These are phyloP conservation scores for Phytopythium delawarense DNA, from an alignment of 352 stramenopile species.

Conservation along the genomic window DNA sequence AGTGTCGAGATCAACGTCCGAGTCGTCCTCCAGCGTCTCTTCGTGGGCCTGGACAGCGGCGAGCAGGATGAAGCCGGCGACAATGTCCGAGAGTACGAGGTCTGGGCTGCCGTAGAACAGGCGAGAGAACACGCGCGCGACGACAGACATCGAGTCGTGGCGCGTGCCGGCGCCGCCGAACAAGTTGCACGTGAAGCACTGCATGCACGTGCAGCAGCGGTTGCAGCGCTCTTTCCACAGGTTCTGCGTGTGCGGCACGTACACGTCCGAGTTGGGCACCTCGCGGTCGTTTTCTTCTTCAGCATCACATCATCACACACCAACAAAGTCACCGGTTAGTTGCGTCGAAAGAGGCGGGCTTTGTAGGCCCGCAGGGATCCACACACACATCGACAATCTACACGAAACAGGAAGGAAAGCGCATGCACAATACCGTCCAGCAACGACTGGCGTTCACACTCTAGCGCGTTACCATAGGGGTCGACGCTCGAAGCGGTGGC, in stretches of 20 bases:
- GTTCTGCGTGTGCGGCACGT: conserved; percentile 68
- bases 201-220: conserved; percentile 71
- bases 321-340: not conserved
- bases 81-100: conserved; percentile 86
- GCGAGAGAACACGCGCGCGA: conserved; percentile 78
- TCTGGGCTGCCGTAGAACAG: conserved; percentile 86
- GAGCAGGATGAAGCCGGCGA: conserved; percentile 79
- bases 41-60: conserved; percentile 80
- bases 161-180: conserved; percentile 81
- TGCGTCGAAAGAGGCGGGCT: not conserved
- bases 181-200: conserved; percentile 85
- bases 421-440: conserved; percentile 54
- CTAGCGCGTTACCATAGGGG: conserved; percentile 63
- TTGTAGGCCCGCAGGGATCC: no score
- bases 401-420: conserved; percentile 12
- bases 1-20: not conserved
- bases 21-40: conserved; percentile 32
- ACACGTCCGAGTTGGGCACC: conserved; percentile 74
- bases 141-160: conserved; percentile 86
- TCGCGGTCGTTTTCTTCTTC: conserved; percentile 43
- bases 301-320: conserved; percentile 8
- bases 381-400: conserved; percentile 6
- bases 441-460: conserved; percentile 72
- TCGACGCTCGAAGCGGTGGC: conserved; percentile 20
- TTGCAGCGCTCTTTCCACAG: conserved; percentile 77